phyloP scores from a whole-genome alignment of 345 rosid species.

The Lepidium africanum region DNA sequence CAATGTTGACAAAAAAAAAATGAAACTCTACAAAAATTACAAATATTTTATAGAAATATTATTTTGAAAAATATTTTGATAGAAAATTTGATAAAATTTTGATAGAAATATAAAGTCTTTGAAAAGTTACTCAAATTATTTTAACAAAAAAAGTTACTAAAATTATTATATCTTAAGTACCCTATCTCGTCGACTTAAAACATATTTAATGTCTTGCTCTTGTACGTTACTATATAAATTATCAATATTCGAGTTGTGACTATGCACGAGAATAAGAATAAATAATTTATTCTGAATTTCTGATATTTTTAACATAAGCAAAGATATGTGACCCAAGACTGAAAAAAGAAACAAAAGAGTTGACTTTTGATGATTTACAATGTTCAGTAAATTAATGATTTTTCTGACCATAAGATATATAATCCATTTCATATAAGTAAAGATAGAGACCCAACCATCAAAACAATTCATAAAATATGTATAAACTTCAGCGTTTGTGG shows the following conservation, averaged over 20 bases:
- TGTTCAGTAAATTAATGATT: background rate
- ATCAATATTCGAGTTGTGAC: background rate
- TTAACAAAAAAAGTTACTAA: too few species aligned
- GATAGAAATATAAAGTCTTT: too few species aligned
- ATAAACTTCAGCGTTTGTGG: background rate
- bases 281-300: background rate
- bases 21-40: too few species aligned
- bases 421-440: background rate
- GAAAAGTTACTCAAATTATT: too few species aligned
- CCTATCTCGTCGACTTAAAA: background rate
- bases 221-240: slow-evolving; percentile 10
- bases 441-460: background rate
- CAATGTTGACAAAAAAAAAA: too few species aligned
- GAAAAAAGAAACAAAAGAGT: background rate
- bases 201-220: background rate
- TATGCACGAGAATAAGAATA: slow-evolving; percentile 7
- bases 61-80: too few species aligned
- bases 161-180: too few species aligned
- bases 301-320: background rate
- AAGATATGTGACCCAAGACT: background rate
- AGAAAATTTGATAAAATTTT: too few species aligned
- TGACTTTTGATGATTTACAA: background rate
- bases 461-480: background rate
- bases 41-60: too few species aligned
- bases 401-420: background rate